Evolutionary conservation across 2,329 filamentous ascomycete species (phyloP).

Genomic region (Alternaria sp.): DNA sequence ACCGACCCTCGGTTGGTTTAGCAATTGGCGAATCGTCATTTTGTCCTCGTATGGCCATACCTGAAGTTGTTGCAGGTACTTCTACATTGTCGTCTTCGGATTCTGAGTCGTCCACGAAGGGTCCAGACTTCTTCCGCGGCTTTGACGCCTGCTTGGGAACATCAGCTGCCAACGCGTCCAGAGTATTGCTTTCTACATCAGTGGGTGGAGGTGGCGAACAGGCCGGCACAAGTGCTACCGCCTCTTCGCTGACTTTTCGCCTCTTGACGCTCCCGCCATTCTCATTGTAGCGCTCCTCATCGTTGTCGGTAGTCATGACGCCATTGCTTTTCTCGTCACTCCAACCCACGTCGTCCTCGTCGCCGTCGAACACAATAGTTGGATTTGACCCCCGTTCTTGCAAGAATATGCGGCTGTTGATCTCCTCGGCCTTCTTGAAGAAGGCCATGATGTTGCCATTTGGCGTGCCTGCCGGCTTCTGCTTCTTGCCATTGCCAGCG

Average conservation of each 20-base stretch:
- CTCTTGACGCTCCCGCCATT: slow-evolving; percentile 54
- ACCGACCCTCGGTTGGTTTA: slow-evolving; percentile 33
- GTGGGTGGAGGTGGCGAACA: slow-evolving; percentile 40
- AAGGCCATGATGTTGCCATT: slow-evolving; percentile 64
- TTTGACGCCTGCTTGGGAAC: slow-evolving; percentile 19
- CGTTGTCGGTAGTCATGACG: slow-evolving; percentile 29
- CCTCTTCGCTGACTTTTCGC: slow-evolving; percentile 49
- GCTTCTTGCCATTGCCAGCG: slow-evolving; percentile 47
- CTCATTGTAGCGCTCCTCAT: slow-evolving; percentile 55
- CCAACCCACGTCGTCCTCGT: slow-evolving; percentile 43
- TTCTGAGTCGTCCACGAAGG: slow-evolving; percentile 77
- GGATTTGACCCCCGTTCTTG: slow-evolving; percentile 40
- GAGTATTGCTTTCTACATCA: slow-evolving; percentile 15
- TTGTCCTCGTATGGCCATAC: slow-evolving; percentile 30
- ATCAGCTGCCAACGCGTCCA: slow-evolving; percentile 16
- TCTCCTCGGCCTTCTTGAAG: slow-evolving; percentile 62
- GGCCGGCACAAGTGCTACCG: slow-evolving; percentile 51
- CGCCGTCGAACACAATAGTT: slow-evolving; percentile 29
- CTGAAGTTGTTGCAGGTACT: slow-evolving; percentile 24
- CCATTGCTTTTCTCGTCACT: slow-evolving; percentile 36
- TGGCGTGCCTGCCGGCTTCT: slow-evolving; percentile 50
- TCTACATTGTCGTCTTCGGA: slow-evolving; percentile 58
- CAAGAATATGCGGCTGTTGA: slow-evolving; percentile 50
- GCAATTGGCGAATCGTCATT: slow-evolving; percentile 25
- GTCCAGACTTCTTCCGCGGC: slow-evolving; percentile 58